Base-by-base conservation (phyloP, 352 stramenopile genomes). In the Globisporangium uncinulatum region DNA sequence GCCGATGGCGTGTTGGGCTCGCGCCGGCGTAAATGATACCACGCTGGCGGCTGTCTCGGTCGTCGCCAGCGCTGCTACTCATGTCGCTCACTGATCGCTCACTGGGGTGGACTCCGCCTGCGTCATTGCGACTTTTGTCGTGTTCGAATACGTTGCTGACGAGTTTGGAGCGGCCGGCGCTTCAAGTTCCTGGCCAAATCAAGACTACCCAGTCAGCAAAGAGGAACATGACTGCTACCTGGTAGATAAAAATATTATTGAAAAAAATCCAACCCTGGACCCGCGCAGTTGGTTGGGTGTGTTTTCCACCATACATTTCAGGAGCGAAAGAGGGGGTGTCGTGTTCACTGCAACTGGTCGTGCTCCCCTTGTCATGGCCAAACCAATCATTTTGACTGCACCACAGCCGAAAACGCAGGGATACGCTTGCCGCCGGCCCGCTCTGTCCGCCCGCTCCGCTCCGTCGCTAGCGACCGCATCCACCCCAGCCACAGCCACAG, bases 371-470 rank as follows among this genome's bases (percentile, higher is more conserved):
- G 51, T 51, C 63, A 45, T 52, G 31, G 47, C 73, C 73, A 66
- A 63, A 70, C 72, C 72, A 80, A 65, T 80, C 75, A 76, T 83
- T 83, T 70, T 21, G 24, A n/a, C 43, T 14, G n/a, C 34, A 39
- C 43, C 51, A 11, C 11, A 20, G 51, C 39, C 21, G 9, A 50
- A 54, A 43, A 37, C 41, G 31, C n/a, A 15, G 41, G 37, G n/a
- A 31, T 50, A 49, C 46, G 34, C 47, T 39, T 37, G 37, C 56
- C 21, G n/a, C n/a, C n/a, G n/a, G n/a, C n/a, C n/a, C n/a, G 20
- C 34, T 54, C 17, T 13, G 10, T 13, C 34, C 34, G 34, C 34
- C 6, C 34, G 34, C 34, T 39, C 5, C 34, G 34, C 24, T 29
- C 24, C 17, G 41, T 36, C 57, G 54, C 61, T 57, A 60, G 37